Percentiles rank a stretch among this genome's conserved stretches.
Evolutionary conservation across 768 basidiomycete genomes (phyloP).

Genomic region (Phanerochaete sordida): DNA sequence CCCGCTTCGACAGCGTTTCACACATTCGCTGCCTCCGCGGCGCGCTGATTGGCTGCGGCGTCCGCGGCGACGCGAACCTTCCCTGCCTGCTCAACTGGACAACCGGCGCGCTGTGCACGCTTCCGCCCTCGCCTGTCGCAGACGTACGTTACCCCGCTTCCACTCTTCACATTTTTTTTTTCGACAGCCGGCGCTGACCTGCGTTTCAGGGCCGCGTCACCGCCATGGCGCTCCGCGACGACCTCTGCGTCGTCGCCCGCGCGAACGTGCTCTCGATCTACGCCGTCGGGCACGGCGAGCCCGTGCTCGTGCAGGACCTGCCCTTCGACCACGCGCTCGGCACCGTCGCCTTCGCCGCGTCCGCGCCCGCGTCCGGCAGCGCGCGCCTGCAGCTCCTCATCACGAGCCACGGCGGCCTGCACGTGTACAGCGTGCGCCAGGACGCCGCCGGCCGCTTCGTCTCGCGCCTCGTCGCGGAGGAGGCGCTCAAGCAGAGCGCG

Average conservation of each 20-base stretch:
- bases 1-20: conserved; percentile 8
- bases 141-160: background rate
- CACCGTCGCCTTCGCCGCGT: conserved; percentile 5
- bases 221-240: conserved; percentile 13
- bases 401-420: conserved; percentile 8
- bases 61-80: conserved; percentile 2
- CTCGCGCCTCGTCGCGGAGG: conserved; percentile 6
- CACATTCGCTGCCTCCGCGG: conserved; percentile 8
- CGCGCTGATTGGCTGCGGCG: conserved; percentile 6
- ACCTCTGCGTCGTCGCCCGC: conserved; percentile 10
- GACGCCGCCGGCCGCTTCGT: background rate
- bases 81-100: conserved; percentile 12
- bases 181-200: background rate
- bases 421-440: conserved; percentile 8
- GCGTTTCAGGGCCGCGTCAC: background rate
- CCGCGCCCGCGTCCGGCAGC: background rate
- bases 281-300: background rate
- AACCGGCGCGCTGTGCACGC: conserved; percentile 6
- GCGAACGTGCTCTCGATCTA: conserved; percentile 5
- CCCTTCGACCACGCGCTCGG: conserved; percentile 10
- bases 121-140: conserved; percentile 1
- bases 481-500: conserved; percentile 4
- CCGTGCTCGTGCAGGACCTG: conserved; percentile 7
- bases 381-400: conserved; percentile 4
- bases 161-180: too few relatives aligned